Evolutionary conservation across 768 basidiomycete genomes (phyloP).

Genomic region (Amanita pallidorosea): DNA sequence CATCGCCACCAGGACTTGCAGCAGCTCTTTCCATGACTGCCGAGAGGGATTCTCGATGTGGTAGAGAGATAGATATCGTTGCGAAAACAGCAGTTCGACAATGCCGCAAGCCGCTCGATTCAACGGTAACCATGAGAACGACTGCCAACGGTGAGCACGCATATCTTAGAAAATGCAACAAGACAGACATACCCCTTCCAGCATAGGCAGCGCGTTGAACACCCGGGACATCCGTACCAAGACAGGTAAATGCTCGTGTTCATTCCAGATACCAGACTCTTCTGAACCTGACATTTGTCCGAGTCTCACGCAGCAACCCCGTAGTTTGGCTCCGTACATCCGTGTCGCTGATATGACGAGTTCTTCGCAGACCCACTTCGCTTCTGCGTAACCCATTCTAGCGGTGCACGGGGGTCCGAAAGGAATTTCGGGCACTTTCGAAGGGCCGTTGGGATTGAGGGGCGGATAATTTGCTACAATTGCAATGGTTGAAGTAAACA

Average conservation of each 20-base stretch:
- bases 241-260: slow-evolving; percentile 25
- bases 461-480: slow-evolving; percentile 21
- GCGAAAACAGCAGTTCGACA: slow-evolving; percentile 20
- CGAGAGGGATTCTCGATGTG: slow-evolving; percentile 26
- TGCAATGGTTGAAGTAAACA: slow-evolving; percentile 27
- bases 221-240: slow-evolving; percentile 19
- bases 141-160: slow-evolving; percentile 10
- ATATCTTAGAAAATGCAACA: neutral
- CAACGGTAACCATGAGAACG: slow-evolving; percentile 26
- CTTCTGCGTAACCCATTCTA: slow-evolving; percentile 21
- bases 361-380: slow-evolving; percentile 29
- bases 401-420: slow-evolving; percentile 16
- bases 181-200: slow-evolving; percentile 18
- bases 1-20: slow-evolving; percentile 16
- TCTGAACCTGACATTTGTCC: slow-evolving; percentile 28
- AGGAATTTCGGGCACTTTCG: slow-evolving; percentile 21
- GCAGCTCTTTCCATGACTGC: slow-evolving; percentile 21
- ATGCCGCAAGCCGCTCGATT: slow-evolving; percentile 20
- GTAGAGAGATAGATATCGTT: slow-evolving; percentile 18
- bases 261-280: slow-evolving; percentile 25
- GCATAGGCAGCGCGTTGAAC: slow-evolving; percentile 16
- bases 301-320: slow-evolving; percentile 19
- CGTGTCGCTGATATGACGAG: slow-evolving; percentile 18
- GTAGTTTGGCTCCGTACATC: slow-evolving; percentile 16
- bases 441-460: slow-evolving; percentile 16